Evolutionary conservation across 176 grass and related monocot species (phyloP), one percentile per base, ranked within the genome.

Genomic region (Musa beccarii): DNA sequence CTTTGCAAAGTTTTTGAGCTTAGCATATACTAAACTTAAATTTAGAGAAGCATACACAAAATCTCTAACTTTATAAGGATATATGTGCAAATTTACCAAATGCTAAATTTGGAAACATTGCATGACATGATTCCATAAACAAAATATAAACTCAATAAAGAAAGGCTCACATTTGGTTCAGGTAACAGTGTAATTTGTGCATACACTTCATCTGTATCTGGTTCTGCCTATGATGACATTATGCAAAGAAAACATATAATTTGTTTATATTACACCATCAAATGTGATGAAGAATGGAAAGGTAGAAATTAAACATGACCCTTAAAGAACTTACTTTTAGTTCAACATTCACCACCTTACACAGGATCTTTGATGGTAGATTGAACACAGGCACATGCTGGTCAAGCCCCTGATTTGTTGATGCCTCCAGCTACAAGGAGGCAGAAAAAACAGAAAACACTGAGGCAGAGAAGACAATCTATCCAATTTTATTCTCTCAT

Each of bases 161-260:
- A n/a, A 67, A 65, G 49, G 52, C 90, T 85, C 79, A 99, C 96
- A 75, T 85, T 73, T 80, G 88, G 11, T 76, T 95, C 96, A 55
- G 91, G 91, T 52, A 88, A 82, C 72, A 99, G 59, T 82, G 88
- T 99, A 77, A 99, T 99, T 82, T 95, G 96, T 75, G 96, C 86
- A 54, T 88, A 99, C 70, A 99, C 96, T 90, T 99, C 96, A 89
- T 99, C 96, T 12, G 86, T 92, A 84, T 99, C 91, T 74, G 82
- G 75, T 78, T 99, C 96, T 9, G 86, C 91, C 96, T 99, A 84
- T 70, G 50, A 49, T 70, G 68, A n/a, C 76, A 74, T 74, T 29
- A 74, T 29, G 23, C 24, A 74, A 29, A 25, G 20, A 10, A 49
- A 74, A 56, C n/a, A 69, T 19, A 76, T 8, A 50, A 79, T 23